phyloP scores from a whole-genome alignment of 2,329 filamentous ascomycete genomes.

The Aspergillus novofumigatus region DNA sequence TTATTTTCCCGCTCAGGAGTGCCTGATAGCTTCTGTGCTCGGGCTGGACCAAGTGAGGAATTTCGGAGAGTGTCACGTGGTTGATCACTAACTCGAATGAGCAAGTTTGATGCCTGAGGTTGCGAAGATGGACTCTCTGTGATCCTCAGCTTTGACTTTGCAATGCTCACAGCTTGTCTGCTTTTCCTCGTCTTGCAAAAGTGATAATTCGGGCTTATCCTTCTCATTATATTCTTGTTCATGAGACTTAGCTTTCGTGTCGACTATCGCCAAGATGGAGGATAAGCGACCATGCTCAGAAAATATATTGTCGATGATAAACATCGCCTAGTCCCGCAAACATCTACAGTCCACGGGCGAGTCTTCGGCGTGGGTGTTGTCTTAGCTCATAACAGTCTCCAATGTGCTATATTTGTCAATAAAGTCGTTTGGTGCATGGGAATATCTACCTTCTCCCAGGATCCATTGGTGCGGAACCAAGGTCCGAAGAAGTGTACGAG shows the following conservation, averaged over 20 bases:
- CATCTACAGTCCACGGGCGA: no score
- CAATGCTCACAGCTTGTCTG: background rate
- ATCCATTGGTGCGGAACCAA: background rate
- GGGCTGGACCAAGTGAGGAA: background rate
- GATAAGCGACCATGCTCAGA: no score
- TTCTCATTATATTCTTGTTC: background rate
- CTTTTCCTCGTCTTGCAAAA: background rate
- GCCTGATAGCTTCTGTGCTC: background rate
- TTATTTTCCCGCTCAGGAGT: background rate
- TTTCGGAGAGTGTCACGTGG: background rate
- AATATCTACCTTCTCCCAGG: background rate
- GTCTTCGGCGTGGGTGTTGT: no score
- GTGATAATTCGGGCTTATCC: no score
- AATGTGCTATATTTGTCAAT: no score
- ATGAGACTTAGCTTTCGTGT: background rate
- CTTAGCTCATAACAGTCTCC: no score
- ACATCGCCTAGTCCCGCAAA: no score
- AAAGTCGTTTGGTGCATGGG: background rate
- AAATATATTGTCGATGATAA: no score
- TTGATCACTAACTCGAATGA: background rate
- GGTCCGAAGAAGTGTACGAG: background rate
- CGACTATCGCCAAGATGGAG: no score
- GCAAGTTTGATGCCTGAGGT: background rate
- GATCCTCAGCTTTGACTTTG: no score
- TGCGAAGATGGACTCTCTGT: background rate